A percentile compares a stretch with the other conserved stretches of the same genome.
phyloP scores from a whole-genome alignment of 2,329 filamentous ascomycete species.

The Polychaeton citri region DNA sequence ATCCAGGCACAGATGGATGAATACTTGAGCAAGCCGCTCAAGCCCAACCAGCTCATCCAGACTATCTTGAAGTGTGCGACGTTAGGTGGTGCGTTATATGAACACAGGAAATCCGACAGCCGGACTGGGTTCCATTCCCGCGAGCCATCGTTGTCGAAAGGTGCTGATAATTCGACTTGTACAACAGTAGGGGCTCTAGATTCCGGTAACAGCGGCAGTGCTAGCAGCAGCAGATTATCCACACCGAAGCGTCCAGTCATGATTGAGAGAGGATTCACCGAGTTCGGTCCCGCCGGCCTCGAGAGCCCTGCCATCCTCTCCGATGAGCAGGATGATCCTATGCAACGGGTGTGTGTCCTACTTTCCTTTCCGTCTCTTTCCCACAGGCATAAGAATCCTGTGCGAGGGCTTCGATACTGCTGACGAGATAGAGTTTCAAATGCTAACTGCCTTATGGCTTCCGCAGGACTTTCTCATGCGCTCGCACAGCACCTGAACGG shows the following conservation, averaged over 20 bases:
- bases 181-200: constrained; percentile 7
- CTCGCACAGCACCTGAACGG: too few species aligned
- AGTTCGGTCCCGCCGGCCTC: constrained; percentile 46
- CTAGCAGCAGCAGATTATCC: constrained; percentile 9
- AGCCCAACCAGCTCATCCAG: constrained; percentile 94
- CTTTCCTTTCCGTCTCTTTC: too few species aligned
- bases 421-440: too few species aligned
- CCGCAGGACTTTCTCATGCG: too few species aligned
- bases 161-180: constrained; percentile 2
- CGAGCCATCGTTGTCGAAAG: constrained; percentile 5
- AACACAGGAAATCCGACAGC: constrained; percentile 48
- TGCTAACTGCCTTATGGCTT: too few species aligned
- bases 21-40: constrained; percentile 90
- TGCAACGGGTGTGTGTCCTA: constrained; percentile 42
- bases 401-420: too few species aligned
- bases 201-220: constrained; percentile 2
- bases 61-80: constrained; percentile 95
- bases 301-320: constrained; percentile 52
- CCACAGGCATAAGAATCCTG: too few species aligned
- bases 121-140: constrained; percentile 16
- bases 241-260: constrained; percentile 36
- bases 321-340: constrained; percentile 46
- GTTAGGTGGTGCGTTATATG: constrained; percentile 67
- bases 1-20: constrained; percentile 99
- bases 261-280: constrained; percentile 55